Evolutionary conservation across 306 rosid genomes (phyloP).

Genomic region (Castanea crenata): DNA sequence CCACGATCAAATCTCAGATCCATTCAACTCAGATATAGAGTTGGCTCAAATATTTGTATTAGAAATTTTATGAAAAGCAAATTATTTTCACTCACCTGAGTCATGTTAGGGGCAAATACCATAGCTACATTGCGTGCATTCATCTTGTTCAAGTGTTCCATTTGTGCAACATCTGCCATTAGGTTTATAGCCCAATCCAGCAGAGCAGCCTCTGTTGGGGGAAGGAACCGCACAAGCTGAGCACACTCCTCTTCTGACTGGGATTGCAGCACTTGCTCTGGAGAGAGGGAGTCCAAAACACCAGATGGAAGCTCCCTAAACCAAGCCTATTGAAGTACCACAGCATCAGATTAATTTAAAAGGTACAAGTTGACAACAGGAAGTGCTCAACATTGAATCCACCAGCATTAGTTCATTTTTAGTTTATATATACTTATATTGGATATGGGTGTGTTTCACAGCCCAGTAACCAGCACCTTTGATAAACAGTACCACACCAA

Average conservation of each 20-base stretch:
- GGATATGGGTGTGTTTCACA: not conserved
- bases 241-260: conserved; percentile 92
- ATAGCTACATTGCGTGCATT: conserved; percentile 95
- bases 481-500: not conserved
- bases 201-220: conserved; percentile 83
- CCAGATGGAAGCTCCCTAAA: conserved; percentile 93
- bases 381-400: not conserved
- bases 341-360: conserved; percentile 24
- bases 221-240: conserved; percentile 75
- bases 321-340: conserved; percentile 72
- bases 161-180: conserved; percentile 94
- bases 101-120: conserved; percentile 99
- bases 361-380: not conserved
- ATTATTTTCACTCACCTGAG: conserved; percentile 64
- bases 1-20: conserved; percentile 10
- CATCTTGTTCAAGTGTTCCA: conserved; percentile 94
- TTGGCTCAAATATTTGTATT: not conserved
- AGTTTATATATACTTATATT: not conserved
- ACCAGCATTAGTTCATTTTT: not conserved
- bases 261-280: conserved; percentile 94
- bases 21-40: not conserved
- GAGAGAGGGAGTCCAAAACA: conserved; percentile 84
- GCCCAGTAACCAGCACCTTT: not conserved
- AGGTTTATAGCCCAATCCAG: conserved; percentile 95
- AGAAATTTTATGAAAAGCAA: conserved; percentile 1